These are phyloP conservation scores for Tuber umbilicatum DNA, from an alignment of 495 filamentous ascomycete genomes.

Conservation along the genomic window DNA sequence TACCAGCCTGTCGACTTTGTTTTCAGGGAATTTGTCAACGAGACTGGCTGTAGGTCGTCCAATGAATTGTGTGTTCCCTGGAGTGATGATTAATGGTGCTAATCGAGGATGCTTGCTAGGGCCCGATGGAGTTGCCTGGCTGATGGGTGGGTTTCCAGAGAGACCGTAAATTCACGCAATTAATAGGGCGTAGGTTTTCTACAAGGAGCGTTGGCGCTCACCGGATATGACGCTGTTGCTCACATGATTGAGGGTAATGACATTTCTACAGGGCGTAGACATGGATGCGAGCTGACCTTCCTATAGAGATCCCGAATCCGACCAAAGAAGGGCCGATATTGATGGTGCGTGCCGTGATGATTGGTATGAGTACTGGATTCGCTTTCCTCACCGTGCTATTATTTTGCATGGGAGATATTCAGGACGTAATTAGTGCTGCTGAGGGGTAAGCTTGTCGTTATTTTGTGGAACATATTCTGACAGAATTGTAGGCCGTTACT, in stretches of 20 bases:
- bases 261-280: not conserved
- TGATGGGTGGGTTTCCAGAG: slow-evolving; percentile 27
- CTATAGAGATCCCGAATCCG: slow-evolving; percentile 62
- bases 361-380: slow-evolving; percentile 61
- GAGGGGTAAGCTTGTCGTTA: slow-evolving; percentile 45
- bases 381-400: slow-evolving; percentile 62
- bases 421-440: slow-evolving; percentile 55
- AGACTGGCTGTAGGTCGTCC: slow-evolving; percentile 47
- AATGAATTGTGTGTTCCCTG: slow-evolving; percentile 16
- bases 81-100: not conserved
- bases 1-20: slow-evolving; percentile 58
- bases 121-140: slow-evolving; percentile 53
- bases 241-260: slow-evolving; percentile 50
- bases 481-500: slow-evolving; percentile 49
- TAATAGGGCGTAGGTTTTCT: slow-evolving; percentile 45
- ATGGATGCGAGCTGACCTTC: slow-evolving; percentile 5
- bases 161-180: not conserved
- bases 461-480: slow-evolving; percentile 4
- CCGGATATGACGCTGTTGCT: slow-evolving; percentile 50
- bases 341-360: slow-evolving; percentile 65
- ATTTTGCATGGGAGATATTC: slow-evolving; percentile 56
- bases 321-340: slow-evolving; percentile 60
- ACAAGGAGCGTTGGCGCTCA: slow-evolving; percentile 52
- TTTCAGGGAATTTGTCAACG: slow-evolving; percentile 45
- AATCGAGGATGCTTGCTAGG: slow-evolving; percentile 11